Conservation (phyloP, 192 early-diverging fungal genomes). For the Helicostylum pulchrum region DNA sequence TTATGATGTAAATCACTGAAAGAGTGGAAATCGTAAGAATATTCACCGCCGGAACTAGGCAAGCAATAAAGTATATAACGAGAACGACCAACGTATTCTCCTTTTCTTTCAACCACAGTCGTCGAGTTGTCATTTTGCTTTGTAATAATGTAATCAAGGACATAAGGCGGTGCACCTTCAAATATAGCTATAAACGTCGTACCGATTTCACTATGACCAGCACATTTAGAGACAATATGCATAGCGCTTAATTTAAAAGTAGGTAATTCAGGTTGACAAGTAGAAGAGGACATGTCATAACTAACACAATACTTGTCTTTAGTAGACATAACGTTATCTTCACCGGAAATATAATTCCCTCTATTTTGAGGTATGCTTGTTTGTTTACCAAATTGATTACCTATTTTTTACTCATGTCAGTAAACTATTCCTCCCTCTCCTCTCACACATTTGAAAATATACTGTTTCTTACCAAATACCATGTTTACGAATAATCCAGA, state of each 20-base stretch:
- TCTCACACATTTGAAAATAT: neutral
- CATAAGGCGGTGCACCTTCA: too few relatives aligned
- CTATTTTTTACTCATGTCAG: neutral
- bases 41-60: slow-evolving; percentile 35
- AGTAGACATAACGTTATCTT: slow-evolving; percentile 34
- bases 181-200: slow-evolving; percentile 31
- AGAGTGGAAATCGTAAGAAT: slow-evolving; percentile 33
- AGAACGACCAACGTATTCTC: slow-evolving; percentile 21
- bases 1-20: slow-evolving; percentile 34
- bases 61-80: slow-evolving; percentile 30
- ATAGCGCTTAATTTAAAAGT: slow-evolving; percentile 8
- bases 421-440: too few relatives aligned
- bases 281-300: slow-evolving; percentile 27
- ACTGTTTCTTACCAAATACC: neutral
- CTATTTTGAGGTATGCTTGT: slow-evolving; percentile 27
- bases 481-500: neutral
- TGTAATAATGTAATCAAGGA: slow-evolving; percentile 25
- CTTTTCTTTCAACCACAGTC: slow-evolving; percentile 8
- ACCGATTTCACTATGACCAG: slow-evolving; percentile 31
- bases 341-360: slow-evolving; percentile 27
- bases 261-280: slow-evolving; percentile 35
- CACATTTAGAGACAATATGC: slow-evolving; percentile 36
- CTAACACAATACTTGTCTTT: slow-evolving; percentile 34
- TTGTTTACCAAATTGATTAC: slow-evolving; percentile 29
- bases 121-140: slow-evolving; percentile 11